Evolutionary conservation across 2,329 filamentous ascomycete species (phyloP), one percentile per base, ranked within the genome.

Genomic region (Tolypocladium pustulatum): DNA sequence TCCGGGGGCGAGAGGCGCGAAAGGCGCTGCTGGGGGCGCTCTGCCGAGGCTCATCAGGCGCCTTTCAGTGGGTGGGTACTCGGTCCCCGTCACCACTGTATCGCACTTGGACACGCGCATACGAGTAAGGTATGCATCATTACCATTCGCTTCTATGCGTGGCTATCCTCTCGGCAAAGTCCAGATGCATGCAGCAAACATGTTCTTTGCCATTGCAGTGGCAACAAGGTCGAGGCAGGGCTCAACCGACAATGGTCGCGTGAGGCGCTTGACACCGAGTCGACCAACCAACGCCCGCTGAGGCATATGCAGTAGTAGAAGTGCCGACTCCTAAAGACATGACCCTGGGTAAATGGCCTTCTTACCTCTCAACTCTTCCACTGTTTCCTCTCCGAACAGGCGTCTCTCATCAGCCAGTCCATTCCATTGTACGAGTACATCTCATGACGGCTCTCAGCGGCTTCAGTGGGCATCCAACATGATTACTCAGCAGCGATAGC

Each of bases 31-130:
- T 27, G 43, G 25, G 3, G 5, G 30, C 27, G 15, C 30, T 53
- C 49, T 55, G 54, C 54, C 54, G 54, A 55, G 66, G 66, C 64
- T 63, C 9, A 64, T 9, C 4, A 62, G 60, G 43, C 59, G 41
- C 9, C 20, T 20, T 30, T 34, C 27, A 52, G 30, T 3, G 49
- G 49, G 32, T 34, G 9, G 5, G 5, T 34, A 34, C 32, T 34
- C 32, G 4, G 32, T 34, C 4, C 5, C 32, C 9, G 32, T 9
- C 4, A 9, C 32, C 32, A n/a, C n/a, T n/a, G n/a, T n/a, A n/a
- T n/a, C n/a, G n/a, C n/a, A n/a, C 9, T 34, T 34, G 9, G 32
- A 34, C 32, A 9, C 41, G 15, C n/a, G 10, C n/a, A 25, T 9
- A 22, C 9, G 7, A n/a, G n/a, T n/a, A n/a, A n/a, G n/a, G n/a